These are phyloP conservation scores for Hypocrella siamensis DNA, from an alignment of 2,329 filamentous ascomycete species.

Conservation along the genomic window DNA sequence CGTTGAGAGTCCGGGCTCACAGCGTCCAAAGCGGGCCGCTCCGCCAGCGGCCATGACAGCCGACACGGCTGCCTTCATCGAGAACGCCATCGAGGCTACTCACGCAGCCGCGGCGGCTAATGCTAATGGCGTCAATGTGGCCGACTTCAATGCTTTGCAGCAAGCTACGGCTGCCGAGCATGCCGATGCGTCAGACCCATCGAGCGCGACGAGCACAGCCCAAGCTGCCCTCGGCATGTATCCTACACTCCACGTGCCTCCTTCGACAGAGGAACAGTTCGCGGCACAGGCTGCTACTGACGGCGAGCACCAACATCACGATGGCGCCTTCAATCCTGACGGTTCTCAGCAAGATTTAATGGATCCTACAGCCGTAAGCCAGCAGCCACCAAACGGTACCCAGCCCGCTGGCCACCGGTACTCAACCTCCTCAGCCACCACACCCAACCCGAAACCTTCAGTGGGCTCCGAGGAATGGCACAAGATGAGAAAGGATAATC, in stretches of 20 bases:
- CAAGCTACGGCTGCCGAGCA: conserved; percentile 33
- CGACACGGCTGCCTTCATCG: conserved; percentile 36
- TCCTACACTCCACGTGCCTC: conserved; percentile 41
- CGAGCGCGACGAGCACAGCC: conserved; percentile 41
- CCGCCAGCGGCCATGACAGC: conserved; percentile 28
- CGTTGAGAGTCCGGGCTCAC: conserved; percentile 31
- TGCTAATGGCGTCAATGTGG: conserved; percentile 28
- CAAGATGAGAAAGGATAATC: conserved; percentile 90
- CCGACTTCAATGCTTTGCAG: conserved; percentile 41
- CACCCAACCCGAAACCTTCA: conserved; percentile 52
- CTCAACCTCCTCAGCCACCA: conserved; percentile 21
- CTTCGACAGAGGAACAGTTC: conserved; percentile 43
- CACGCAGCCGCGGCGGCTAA: conserved; percentile 18
- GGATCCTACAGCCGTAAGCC: conserved; percentile 5
- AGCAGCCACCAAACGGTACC: conserved; percentile 24
- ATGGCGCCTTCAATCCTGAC: conserved; percentile 16
- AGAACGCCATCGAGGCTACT: conserved; percentile 31
- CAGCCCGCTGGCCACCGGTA: conserved; percentile 16
- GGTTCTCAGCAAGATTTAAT: conserved; percentile 16
- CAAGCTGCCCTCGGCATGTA: conserved; percentile 45
- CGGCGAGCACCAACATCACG: conserved; percentile 14
- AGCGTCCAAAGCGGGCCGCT: conserved; percentile 33
- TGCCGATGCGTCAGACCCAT: conserved; percentile 29
- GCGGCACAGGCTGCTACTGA: conserved; percentile 31
- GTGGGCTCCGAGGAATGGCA: conserved; percentile 99